A percentile compares a stretch with the other conserved stretches of the same genome.
Evolutionary conservation across 2,329 filamentous ascomycete species (phyloP).

Genomic region (Zalaria obscura): DNA sequence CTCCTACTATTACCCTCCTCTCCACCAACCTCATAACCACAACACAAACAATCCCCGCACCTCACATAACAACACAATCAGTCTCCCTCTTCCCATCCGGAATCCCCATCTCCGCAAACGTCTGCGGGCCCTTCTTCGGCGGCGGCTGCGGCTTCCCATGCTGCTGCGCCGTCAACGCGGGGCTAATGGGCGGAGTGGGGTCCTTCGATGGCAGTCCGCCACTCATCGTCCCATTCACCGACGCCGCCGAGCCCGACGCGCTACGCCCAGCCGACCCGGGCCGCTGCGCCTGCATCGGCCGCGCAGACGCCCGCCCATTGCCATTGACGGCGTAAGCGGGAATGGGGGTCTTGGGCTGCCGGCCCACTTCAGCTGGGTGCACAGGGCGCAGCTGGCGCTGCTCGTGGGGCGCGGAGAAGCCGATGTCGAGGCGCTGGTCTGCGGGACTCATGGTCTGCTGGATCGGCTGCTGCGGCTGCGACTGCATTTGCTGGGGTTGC

Average conservation of each 20-base stretch:
- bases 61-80: constrained; percentile 54
- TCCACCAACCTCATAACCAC: too few relatives aligned
- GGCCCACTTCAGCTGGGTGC: too few relatives aligned
- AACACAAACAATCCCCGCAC: too few relatives aligned
- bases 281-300: not conserved
- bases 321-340: too few relatives aligned
- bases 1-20: too few relatives aligned
- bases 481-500: constrained; percentile 6
- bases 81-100: constrained; percentile 68
- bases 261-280: not conserved
- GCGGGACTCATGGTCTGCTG: constrained; percentile 11
- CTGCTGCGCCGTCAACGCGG: not conserved
- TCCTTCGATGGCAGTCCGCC: not conserved
- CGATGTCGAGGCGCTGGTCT: constrained; percentile 21
- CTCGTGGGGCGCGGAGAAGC: constrained; percentile 22
- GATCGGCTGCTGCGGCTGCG: not conserved
- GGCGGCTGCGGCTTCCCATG: constrained; percentile 1
- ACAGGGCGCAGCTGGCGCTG: too few relatives aligned
- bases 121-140: constrained; percentile 62
- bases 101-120: constrained; percentile 97
- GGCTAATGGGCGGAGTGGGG: not conserved
- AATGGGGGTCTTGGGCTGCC: too few relatives aligned
- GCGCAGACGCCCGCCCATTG: too few relatives aligned
- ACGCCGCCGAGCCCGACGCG: not conserved
- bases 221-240: not conserved